Evolutionary conservation across 139 green algal genomes (phyloP), one percentile per base, ranked within the genome.

Genomic region (Spirogloea muscicola): DNA sequence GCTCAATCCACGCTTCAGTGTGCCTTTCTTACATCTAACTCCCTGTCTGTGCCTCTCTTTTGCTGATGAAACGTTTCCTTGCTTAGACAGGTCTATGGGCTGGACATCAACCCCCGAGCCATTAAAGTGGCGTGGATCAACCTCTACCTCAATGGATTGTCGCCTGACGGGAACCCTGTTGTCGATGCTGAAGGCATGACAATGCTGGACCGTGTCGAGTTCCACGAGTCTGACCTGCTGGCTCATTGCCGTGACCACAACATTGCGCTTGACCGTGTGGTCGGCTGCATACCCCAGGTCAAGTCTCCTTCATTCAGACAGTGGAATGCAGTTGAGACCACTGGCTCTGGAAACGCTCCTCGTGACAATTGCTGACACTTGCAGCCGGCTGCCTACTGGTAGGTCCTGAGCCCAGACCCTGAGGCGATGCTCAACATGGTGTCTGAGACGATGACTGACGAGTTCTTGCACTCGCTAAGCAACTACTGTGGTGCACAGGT

Each of bases 401-500:
- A 81, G 73, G 62, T 81, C 7, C 62, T 81, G 21, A 81, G n/a
- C 2, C 73, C 73, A 2, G 73, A 81, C 37, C 73, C 73, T 5
- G 40, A 74, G 33, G 73, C 55, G 18, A 74, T 39, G 64, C 33
- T 66, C 33, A 64, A 67, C 41, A 55, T 81, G 21, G 61, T 81
- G 16, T 67, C 62, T 10, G 73, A 81, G 73, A 67, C 29, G 29
- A 66, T 58, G 62, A 81, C 61, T 34, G 73, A 81, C 36, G 73
- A 81, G 65, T 73, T 81, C 25, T 62, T 81, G 2, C 55, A 73
- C 37, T 49, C 58, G 7, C 61, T 81, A n/a, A 68, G 62, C 62
- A 81, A 81, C 61, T 81, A 81, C 65, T 81, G 73, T 48, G 43
- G 62, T n/a, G 34, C 57, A 31, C 73, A 81, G 68, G 68, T 76